phyloP scores from a whole-genome alignment of 2,329 filamentous ascomycete genomes.

The Spiromastix sp. region DNA sequence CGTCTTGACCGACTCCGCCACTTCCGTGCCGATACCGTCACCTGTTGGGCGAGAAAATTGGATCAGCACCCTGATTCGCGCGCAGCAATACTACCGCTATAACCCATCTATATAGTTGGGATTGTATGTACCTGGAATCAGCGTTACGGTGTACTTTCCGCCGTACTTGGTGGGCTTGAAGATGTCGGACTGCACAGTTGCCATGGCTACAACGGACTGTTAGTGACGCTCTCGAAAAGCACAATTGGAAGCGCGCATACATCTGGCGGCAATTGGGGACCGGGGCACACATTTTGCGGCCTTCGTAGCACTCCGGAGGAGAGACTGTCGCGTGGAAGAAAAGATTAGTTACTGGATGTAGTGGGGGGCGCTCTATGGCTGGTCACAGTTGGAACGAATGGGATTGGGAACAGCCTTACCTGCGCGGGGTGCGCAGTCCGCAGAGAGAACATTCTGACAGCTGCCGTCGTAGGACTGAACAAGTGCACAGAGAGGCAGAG shows the following conservation, averaged over 20 bases:
- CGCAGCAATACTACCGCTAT: too few relatives aligned
- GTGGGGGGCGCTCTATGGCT: slow-evolving; percentile 38
- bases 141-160: slow-evolving; percentile 96
- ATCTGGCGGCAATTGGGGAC: slow-evolving; percentile 43
- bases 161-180: slow-evolving; percentile 99
- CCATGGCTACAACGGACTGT: slow-evolving; percentile 42
- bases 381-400: slow-evolving; percentile 16
- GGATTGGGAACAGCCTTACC: slow-evolving; percentile 19
- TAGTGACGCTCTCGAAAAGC: not conserved
- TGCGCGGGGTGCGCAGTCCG: slow-evolving; percentile 32
- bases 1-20: slow-evolving; percentile 95
- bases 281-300: slow-evolving; percentile 37
- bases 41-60: slow-evolving; percentile 31
- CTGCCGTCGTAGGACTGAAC: too few relatives aligned
- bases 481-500: too few relatives aligned
- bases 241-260: slow-evolving; percentile 31
- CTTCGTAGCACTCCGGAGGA: slow-evolving; percentile 45
- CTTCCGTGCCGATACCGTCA: slow-evolving; percentile 96
- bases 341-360: slow-evolving; percentile 26
- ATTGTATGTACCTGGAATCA: slow-evolving; percentile 68
- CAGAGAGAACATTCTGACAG: slow-evolving; percentile 29
- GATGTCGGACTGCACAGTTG: slow-evolving; percentile 85
- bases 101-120: not conserved
- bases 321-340: slow-evolving; percentile 38
- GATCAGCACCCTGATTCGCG: not conserved